phyloP scores from a whole-genome alignment of 106 monocot species.

The Iris macrosiphon region DNA sequence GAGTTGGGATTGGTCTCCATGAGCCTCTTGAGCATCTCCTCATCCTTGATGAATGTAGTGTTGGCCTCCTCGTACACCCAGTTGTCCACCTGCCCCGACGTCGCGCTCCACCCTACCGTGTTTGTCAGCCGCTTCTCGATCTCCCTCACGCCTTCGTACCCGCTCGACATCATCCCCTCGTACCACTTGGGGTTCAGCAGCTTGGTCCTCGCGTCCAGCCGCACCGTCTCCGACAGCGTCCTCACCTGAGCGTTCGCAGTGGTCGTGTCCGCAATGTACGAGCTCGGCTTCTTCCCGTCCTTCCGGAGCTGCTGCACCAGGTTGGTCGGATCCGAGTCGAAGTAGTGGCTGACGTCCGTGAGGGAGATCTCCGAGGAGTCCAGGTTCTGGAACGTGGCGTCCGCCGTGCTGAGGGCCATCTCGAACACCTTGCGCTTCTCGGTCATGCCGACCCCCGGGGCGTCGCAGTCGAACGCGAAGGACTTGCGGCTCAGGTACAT shows the following conservation, averaged over 20 bases:
- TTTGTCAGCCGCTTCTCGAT: constrained; percentile 76
- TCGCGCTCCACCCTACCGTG: constrained; percentile 80
- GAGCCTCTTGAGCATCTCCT: constrained; percentile 58
- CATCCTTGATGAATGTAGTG: constrained; percentile 63
- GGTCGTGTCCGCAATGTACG: constrained; percentile 68
- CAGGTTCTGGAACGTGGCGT: constrained; percentile 77
- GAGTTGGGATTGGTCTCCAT: constrained; percentile 66
- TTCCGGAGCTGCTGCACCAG: constrained; percentile 45
- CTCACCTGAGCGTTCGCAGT: constrained; percentile 71
- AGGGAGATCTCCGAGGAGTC: constrained; percentile 74
- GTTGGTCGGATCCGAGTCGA: constrained; percentile 71
- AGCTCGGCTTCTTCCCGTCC: constrained; percentile 52
- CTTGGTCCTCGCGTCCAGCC: constrained; percentile 67
- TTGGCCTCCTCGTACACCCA: constrained; percentile 83
- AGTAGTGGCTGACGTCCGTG: constrained; percentile 80
- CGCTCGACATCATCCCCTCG: constrained; percentile 67
- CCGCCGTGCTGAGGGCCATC: constrained; percentile 63
- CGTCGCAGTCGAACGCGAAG: constrained; percentile 71
- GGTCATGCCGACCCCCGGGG: constrained; percentile 53
- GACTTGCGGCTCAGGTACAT: constrained; percentile 78
- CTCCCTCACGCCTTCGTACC: constrained; percentile 74
- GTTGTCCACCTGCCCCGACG: constrained; percentile 77
- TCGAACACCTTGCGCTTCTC: constrained; percentile 59
- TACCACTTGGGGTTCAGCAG: constrained; percentile 77
- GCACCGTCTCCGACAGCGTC: constrained; percentile 60